Base-by-base conservation (phyloP, 192 early-diverging fungal genomes). In the Coemansia sp. region DNA sequence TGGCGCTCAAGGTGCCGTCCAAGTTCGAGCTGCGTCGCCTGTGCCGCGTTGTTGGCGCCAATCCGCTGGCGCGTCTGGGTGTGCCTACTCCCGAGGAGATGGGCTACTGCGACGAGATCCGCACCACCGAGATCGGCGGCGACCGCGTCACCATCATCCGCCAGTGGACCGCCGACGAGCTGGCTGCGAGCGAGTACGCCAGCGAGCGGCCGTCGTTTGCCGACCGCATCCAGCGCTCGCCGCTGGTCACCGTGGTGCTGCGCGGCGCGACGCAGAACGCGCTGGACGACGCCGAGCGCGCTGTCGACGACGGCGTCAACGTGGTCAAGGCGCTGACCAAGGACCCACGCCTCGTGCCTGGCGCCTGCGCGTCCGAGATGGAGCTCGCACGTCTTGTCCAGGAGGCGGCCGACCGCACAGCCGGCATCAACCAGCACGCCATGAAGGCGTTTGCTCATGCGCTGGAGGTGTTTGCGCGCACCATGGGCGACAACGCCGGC, bases 71-170 rank as follows among this genome's bases (percentile, higher is more conserved):
- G 19, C 91, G 96, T 60, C 76, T 98, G 19, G 90, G 95, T 71
- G 91, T 86, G 36, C 96, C 96, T 27, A 95, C 85, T 69, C 79
- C 95, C 23, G 96, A 98, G 85, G 96, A 98, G 66, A 92, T 97
- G 89, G 96, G 96, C 48, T 94, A 85, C 84, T 97, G 95, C 84
- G 96, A 98, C 62, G 84, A 97, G 78, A 90, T 98, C 25, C 93
- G 95, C 72, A 90, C 91, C 30, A 90, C 95, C 52, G 96, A 98
- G 78, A 95, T 98, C 76, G 96, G 96, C 65, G 88, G 90, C 68
- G 95, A 98, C 81, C 88, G 94, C 58, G 95, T 95, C 64, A 98
- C 96, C 11, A 90, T 97, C n/a, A 93, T 98, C 83, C 85, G 94
- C 67, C 96, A 98, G 81, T 85, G 81, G 77, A 56, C 49, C 8